These are phyloP conservation scores for Prunus yedoensis DNA, from an alignment of 331 rosid genomes.

Conservation along the genomic window DNA sequence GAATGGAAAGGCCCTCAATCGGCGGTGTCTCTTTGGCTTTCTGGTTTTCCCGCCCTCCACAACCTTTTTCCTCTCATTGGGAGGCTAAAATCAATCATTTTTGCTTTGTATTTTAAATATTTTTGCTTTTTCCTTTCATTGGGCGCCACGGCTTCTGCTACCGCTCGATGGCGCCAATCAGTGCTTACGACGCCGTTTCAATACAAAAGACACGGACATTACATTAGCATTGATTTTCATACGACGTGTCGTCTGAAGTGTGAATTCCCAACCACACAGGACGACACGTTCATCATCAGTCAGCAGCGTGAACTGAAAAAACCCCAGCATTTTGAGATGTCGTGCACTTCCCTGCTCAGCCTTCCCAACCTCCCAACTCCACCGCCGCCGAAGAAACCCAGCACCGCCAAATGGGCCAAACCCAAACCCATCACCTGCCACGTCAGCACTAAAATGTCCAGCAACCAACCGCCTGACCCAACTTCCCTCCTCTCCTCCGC, in stretches of 20 bases:
- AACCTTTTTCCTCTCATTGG: neutral
- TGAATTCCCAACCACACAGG: no score
- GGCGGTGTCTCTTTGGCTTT: neutral
- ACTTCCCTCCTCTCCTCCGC: slow-evolving; percentile 46
- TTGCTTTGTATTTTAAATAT: no score
- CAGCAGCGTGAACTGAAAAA: neutral
- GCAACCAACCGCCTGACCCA: slow-evolving; percentile 38
- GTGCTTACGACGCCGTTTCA: neutral
- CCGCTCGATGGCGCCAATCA: no score
- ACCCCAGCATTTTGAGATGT: neutral
- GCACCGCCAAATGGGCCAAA: neutral
- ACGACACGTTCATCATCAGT: neutral
- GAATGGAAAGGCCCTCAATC: neutral
- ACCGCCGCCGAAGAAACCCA: slow-evolving; percentile 16
- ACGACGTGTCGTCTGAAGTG: neutral
- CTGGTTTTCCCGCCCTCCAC: slow-evolving; percentile 16
- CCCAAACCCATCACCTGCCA: slow-evolving; percentile 16
- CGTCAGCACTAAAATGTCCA: slow-evolving; percentile 40
- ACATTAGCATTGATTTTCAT: neutral
- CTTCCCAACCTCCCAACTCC: slow-evolving; percentile 23
- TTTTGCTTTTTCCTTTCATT: no score
- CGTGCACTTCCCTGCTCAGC: slow-evolving; percentile 8
- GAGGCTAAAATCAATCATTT: no score
- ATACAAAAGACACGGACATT: no score
- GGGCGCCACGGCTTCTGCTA: no score